These are phyloP conservation scores for Russula emetica DNA, from an alignment of 768 basidiomycete species.

Conservation along the genomic window DNA sequence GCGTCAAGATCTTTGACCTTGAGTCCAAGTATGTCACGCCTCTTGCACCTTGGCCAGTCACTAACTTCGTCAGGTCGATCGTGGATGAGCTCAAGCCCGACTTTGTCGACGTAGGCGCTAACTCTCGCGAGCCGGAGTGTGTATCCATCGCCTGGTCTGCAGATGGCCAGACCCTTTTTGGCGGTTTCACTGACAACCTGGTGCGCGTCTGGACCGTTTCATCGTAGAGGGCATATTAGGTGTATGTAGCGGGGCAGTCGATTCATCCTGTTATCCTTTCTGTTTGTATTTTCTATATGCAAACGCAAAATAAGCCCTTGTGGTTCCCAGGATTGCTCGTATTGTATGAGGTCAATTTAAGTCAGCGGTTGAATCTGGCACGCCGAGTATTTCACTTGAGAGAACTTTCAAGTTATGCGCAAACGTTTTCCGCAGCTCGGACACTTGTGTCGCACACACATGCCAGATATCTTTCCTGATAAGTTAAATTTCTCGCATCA, in stretches of 20 bases:
- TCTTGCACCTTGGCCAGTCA: conserved; percentile 16
- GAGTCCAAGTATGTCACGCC: conserved; percentile 85
- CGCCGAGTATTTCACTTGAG: no score
- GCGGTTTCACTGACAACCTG: conserved; percentile 93
- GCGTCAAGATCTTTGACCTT: conserved; percentile 98
- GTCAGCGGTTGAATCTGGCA: background rate
- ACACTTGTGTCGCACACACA: conserved; percentile 51
- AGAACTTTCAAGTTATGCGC: no score
- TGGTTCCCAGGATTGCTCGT: conserved; percentile 9
- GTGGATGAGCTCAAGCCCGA: conserved; percentile 99
- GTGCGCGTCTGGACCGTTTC: conserved; percentile 90
- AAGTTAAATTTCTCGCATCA: background rate
- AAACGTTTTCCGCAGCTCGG: conserved; percentile 51
- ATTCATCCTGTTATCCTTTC: conserved; percentile 22
- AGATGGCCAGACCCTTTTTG: conserved; percentile 95
- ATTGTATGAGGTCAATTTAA: background rate
- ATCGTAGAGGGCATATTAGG: conserved; percentile 36
- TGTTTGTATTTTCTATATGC: conserved; percentile 29
- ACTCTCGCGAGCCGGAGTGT: conserved; percentile 81
- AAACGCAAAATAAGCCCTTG: conserved; percentile 28
- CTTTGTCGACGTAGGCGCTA: conserved; percentile 70
- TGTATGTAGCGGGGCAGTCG: conserved; percentile 11
- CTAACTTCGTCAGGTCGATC: conserved; percentile 60
- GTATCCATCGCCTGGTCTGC: conserved; percentile 98
- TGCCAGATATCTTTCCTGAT: conserved; percentile 51